Evolutionary conservation across 257 asterid species (phyloP), one percentile per base, ranked within the genome.

Genomic region (Nicotiana noctiflora): DNA sequence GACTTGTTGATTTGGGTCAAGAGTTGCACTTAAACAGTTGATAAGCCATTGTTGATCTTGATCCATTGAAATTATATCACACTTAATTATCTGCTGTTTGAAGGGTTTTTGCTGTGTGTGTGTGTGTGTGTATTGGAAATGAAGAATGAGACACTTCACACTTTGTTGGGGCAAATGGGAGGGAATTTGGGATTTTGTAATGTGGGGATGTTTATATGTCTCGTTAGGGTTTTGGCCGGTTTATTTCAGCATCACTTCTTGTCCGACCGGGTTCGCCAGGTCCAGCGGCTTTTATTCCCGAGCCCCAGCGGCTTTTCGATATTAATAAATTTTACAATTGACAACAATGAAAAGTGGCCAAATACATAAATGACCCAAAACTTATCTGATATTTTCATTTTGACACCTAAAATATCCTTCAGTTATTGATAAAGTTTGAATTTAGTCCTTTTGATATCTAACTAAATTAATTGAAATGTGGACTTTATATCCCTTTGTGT

Each of bases 21-120:
- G 93, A 14, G 97, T 90, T 67, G 99, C 97, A 89, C 87, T 94
- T 89, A 96, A 87, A 86, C 96, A 92, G 82, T 90, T 93, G 84
- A 92, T 85, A 53, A 96, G 87, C 98, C 98, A 96, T 56, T 92
- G 91, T 79, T 89, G 91, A 87, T 94, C 97, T 53, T 84, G 87
- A 84, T 94, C 98, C 97, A 93, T 84, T 57, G 81, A 79, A 52
- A 59, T 70, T 7, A 37, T 23, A 21, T 12, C 14, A 27, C 34
- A 72, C 37, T 34, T 49, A n/a, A 72, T 52, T 31, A 53, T 66
- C 77, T 51, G 19, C 23, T 32, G 63, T 17, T 76, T 5, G 57
- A 37, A 31, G 21, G 19, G 83, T 6, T 29, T 57, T 17, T 18
- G 52, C 75, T 56, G 81, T 64, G 9, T 18, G 52, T 12, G 81